Percentiles rank a stretch among this genome's conserved stretches.
Conservation (phyloP, 2,329 filamentous ascomycete species). For the Colletotrichum cereale region DNA sequence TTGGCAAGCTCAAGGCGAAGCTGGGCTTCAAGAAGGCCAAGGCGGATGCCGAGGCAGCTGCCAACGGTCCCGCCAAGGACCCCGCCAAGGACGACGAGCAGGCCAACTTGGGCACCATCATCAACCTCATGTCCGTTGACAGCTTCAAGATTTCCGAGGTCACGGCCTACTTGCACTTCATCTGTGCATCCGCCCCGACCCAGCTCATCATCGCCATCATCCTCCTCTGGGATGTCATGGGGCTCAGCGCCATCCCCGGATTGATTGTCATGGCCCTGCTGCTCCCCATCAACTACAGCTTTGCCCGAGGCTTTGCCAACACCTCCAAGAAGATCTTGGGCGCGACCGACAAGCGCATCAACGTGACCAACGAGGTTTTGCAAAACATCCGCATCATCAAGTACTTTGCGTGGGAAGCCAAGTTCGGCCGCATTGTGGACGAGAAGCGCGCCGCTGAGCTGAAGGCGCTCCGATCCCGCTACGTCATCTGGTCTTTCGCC, state of each 20-base stretch:
- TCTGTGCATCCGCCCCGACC: slow-evolving; percentile 92
- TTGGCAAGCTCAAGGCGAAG: slow-evolving; percentile 65
- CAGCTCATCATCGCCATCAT: slow-evolving; percentile 85
- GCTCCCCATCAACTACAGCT: slow-evolving; percentile 88
- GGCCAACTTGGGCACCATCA: slow-evolving; percentile 96
- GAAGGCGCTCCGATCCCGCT: slow-evolving; percentile 81
- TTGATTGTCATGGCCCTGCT: slow-evolving; percentile 91
- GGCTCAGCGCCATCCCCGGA: slow-evolving; percentile 92
- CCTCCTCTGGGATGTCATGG: slow-evolving; percentile 90
- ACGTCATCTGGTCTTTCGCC: slow-evolving; percentile 90
- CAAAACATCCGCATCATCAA: slow-evolving; percentile 99
- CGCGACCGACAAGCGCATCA: slow-evolving; percentile 94
- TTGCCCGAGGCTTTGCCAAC: slow-evolving; percentile 85
- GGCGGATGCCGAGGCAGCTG: slow-evolving; percentile 50
- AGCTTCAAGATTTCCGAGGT: slow-evolving; percentile 98
- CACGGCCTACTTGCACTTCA: slow-evolving; percentile 93
- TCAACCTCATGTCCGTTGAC: slow-evolving; percentile 99
- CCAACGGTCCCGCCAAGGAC: slow-evolving; percentile 51
- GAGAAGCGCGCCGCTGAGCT: slow-evolving; percentile 89
- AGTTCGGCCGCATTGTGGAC: slow-evolving; percentile 87
- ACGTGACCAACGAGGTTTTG: slow-evolving; percentile 95
- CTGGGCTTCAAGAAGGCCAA: slow-evolving; percentile 69
- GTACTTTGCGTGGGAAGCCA: slow-evolving; percentile 97
- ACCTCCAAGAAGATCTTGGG: slow-evolving; percentile 93
- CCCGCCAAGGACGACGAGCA: slow-evolving; percentile 72